phyloP scores from a whole-genome alignment of 2,329 filamentous ascomycete genomes.

The Amylocarpus encephaloides region DNA sequence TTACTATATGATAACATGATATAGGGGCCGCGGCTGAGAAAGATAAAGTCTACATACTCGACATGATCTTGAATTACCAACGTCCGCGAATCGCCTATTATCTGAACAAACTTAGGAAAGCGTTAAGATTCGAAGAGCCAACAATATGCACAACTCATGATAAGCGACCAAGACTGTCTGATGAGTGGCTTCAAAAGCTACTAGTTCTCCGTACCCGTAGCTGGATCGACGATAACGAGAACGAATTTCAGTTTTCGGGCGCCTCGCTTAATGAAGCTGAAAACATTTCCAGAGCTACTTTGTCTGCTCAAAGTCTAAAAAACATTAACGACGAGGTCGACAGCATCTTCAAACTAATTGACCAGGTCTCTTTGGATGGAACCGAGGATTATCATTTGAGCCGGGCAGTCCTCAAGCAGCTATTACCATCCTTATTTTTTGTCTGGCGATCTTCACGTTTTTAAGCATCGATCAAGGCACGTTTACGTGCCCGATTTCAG shows the following conservation, averaged over 20 bases:
- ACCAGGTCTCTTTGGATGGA: slow-evolving; percentile 6
- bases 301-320: slow-evolving; percentile 8
- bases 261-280: slow-evolving; percentile 6
- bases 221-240: slow-evolving; percentile 9
- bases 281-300: slow-evolving; percentile 8
- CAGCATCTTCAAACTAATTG: slow-evolving; percentile 6
- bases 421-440: slow-evolving; percentile 10
- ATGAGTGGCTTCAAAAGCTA: slow-evolving; percentile 7
- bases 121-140: slow-evolving; percentile 3
- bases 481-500: not conserved
- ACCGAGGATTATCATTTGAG: slow-evolving; percentile 4
- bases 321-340: slow-evolving; percentile 7
- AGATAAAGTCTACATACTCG: not conserved
- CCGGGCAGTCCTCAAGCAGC: slow-evolving; percentile 7
- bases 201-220: slow-evolving; percentile 4
- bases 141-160: not conserved
- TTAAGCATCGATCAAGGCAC: slow-evolving; percentile 1
- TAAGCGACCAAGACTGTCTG: slow-evolving; percentile 2
- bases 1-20: not conserved
- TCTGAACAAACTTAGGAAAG: not conserved
- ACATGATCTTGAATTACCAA: not conserved
- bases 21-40: not conserved
- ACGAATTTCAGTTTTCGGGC: slow-evolving; percentile 7
- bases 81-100: not conserved
- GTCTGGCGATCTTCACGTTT: not conserved